Conservation (phyloP, 139 green algal genomes). For the Chlorokybus atmophyticus region DNA sequence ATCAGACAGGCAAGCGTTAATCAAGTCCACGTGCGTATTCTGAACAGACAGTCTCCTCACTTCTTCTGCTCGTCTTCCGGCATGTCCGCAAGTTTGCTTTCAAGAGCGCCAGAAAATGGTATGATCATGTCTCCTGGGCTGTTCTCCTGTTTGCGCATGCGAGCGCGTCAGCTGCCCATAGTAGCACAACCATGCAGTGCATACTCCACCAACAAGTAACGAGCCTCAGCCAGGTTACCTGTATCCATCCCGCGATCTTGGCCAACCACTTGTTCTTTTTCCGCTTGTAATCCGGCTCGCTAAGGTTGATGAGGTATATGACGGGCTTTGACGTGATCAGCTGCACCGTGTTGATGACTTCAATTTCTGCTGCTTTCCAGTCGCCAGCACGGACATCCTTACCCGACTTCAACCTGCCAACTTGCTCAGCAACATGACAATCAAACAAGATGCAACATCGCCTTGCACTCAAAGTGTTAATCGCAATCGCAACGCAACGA, state of each 20-base stretch:
- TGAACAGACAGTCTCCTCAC: too few relatives aligned
- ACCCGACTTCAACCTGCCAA: constrained; percentile 19
- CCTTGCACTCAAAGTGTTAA: too few relatives aligned
- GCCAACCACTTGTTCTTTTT: constrained; percentile 99
- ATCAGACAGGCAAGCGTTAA: too few relatives aligned
- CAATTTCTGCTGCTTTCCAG: constrained; percentile 20
- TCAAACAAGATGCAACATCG: too few relatives aligned
- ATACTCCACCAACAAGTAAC: background rate
- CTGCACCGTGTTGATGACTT: constrained; percentile 26
- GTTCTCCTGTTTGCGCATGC: too few relatives aligned
- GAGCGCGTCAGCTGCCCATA: too few relatives aligned
- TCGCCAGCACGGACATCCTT: constrained; percentile 28
- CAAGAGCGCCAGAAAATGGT: constrained; percentile 76
- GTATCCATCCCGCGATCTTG: constrained; percentile 83
- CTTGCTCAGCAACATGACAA: too few relatives aligned
- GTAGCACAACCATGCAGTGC: background rate
- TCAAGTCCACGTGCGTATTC: too few relatives aligned
- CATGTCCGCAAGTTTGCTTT: constrained; percentile 79
- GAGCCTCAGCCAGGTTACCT: too few relatives aligned
- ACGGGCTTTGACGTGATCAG: constrained; percentile 86
- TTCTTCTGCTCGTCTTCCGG: constrained; percentile 31
- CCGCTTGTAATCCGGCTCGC: constrained; percentile 72
- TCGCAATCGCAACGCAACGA: too few relatives aligned
- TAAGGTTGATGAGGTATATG: constrained; percentile 90
- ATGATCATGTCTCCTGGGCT: constrained; percentile 80